Conservation (phyloP, 805 yeast species). For the Candida parachauliodes region DNA sequence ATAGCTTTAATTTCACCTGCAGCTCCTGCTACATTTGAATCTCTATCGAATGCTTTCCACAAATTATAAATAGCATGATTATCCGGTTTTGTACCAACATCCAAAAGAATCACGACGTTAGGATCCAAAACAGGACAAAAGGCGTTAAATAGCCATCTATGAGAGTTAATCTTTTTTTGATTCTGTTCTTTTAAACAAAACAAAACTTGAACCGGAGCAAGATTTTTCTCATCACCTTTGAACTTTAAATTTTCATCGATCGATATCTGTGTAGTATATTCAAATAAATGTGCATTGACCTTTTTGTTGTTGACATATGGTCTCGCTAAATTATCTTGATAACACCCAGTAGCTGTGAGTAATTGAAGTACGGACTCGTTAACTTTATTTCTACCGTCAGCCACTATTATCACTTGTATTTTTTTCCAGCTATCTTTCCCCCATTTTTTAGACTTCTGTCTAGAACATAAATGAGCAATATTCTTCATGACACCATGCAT, state of each 20-base stretch:
- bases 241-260: constrained; percentile 85
- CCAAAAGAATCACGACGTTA: constrained; percentile 81
- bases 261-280: constrained; percentile 93
- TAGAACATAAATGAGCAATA: constrained; percentile 78
- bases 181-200: constrained; percentile 92
- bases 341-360: constrained; percentile 91
- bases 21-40: constrained; percentile 97
- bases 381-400: constrained; percentile 93
- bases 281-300: constrained; percentile 92
- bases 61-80: constrained; percentile 82
- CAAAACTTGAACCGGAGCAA: constrained; percentile 91
- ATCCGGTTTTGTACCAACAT: constrained; percentile 98
- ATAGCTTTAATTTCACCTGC: constrained; percentile 97
- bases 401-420: constrained; percentile 83
- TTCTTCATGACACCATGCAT: constrained; percentile 93
- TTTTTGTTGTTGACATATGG: constrained; percentile 87
- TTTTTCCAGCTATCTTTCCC: constrained; percentile 97
- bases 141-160: constrained; percentile 96
- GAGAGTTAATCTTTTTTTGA: constrained; percentile 92
- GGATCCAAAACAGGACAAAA: constrained; percentile 91
- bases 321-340: constrained; percentile 96
- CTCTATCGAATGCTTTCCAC: constrained; percentile 97
- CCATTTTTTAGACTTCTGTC: constrained; percentile 85
- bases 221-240: constrained; percentile 83
- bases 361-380: constrained; percentile 81